phyloP scores from a whole-genome alignment of 495 filamentous ascomycete species.

The Xylaria longipes region DNA sequence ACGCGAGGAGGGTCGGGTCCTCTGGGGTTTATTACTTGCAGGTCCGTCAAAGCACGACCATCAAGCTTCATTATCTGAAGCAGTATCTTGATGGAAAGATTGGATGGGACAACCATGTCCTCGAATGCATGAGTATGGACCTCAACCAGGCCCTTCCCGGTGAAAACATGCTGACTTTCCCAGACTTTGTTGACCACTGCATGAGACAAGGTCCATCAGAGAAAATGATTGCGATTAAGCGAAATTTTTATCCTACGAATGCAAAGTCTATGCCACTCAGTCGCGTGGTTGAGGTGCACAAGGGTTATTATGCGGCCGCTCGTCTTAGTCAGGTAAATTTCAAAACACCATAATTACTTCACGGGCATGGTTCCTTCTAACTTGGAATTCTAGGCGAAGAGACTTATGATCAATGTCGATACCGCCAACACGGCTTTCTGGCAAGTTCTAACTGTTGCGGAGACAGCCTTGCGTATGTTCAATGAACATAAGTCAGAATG shows the following conservation, averaged over 20 bases:
- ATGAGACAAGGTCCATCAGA: constrained; percentile 76
- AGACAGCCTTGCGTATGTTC: constrained; percentile 32
- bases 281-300: constrained; percentile 69
- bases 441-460: constrained; percentile 48
- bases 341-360: constrained; percentile 21
- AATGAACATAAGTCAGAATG: constrained; percentile 23
- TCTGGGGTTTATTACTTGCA: constrained; percentile 62
- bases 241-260: constrained; percentile 68
- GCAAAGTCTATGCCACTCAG: constrained; percentile 9
- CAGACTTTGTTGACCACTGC: constrained; percentile 85
- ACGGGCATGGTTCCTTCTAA: background rate
- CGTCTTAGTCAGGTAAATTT: constrained; percentile 64
- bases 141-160: background rate
- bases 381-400: background rate
- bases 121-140: constrained; percentile 76
- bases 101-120: constrained; percentile 64
- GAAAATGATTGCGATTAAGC: constrained; percentile 70
- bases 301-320: constrained; percentile 84
- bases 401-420: constrained; percentile 81
- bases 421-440: constrained; percentile 82
- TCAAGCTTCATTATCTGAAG: constrained; percentile 69
- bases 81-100: constrained; percentile 67
- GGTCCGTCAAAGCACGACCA: constrained; percentile 62
- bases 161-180: constrained; percentile 31
- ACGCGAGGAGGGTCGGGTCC: constrained; percentile 36